phyloP scores from a whole-genome alignment of 1,284 basidiomycete genomes.

The Boletellus sp. region DNA sequence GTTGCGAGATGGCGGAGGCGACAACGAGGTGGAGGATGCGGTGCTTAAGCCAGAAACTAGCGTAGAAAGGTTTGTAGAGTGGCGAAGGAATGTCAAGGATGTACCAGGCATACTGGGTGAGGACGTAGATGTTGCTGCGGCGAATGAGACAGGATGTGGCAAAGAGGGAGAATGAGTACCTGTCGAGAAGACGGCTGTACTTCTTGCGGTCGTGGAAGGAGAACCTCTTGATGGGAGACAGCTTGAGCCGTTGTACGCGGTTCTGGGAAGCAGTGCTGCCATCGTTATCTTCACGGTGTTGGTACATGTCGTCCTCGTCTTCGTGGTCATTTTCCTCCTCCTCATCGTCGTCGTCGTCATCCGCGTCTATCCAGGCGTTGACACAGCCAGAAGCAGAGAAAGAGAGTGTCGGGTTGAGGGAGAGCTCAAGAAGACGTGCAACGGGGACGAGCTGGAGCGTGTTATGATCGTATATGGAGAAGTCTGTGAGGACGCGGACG shows the following conservation, averaged over 20 bases:
- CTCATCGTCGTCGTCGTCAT: conserved; percentile 22
- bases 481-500: conserved; percentile 49
- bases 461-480: conserved; percentile 43
- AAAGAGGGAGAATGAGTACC: conserved; percentile 26
- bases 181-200: conserved; percentile 34
- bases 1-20: conserved; percentile 31
- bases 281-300: conserved; percentile 26
- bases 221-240: conserved; percentile 46
- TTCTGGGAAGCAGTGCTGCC: conserved; percentile 16
- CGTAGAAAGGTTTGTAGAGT: conserved; percentile 42
- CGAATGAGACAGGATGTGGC: conserved; percentile 7
- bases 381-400: conserved; percentile 38
- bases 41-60: conserved; percentile 46
- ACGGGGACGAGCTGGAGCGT: conserved; percentile 38
- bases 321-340: conserved; percentile 29
- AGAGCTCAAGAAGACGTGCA: conserved; percentile 34
- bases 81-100: conserved; percentile 49
- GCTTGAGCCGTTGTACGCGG: conserved; percentile 35
- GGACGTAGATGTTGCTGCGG: conserved; percentile 39
- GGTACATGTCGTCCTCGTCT: conserved; percentile 23
- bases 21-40: conserved; percentile 46
- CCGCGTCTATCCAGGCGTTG: conserved; percentile 28
- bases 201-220: conserved; percentile 41
- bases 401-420: conserved; percentile 12
- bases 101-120: conserved; percentile 56